Base-by-base conservation (phyloP, 1,139 yeast genomes). In the Suhomyces taliae region DNA sequence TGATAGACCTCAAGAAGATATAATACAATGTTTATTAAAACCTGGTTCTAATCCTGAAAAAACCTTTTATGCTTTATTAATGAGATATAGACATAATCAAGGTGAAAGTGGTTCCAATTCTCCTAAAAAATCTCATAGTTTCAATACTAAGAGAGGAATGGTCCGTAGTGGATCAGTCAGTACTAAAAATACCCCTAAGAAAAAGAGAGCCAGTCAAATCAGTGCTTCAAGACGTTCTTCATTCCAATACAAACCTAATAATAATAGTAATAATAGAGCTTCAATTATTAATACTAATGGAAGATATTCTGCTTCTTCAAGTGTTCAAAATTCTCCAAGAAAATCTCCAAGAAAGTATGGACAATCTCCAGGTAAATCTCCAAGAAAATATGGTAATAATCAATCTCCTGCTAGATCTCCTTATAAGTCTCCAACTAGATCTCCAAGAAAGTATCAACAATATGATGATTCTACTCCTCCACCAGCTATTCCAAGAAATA, bases 41-140 rank as follows among this genome's bases (percentile, higher is more conserved):
- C 71, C 73, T 36, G 88, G 85, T 31, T 75, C 82, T 27, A 84
- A 82, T 54, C 80, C 90, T 3, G 93, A 87, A 63, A 87, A 86
- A 67, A 85, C 89, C 37, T 83, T 87, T 58, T 87, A 87, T 58
- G 87, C 88, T 14, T 70, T 86, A 48, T 70, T 87, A 44, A 65
- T 78, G 60, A 74, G 82, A 54, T 81, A 81, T 60, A 74, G 81
- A 56, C 76, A 75, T 50, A 72, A 72, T 44, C 82, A 78, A 56
- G 70, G 66, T 36, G 49, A 53, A 46, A 46, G 51, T 27, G 41
- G 41, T 40, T 26, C 41, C 27, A 52, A 50, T 40, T 46, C 58
- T 11, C 66, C 62, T 32, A 58, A 53, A 45, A 58, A 51, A 36
- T 51, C 54, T 14, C 53, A 41, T 12, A 60, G 60, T 29, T 54